These are phyloP conservation scores for Gymnopilus dilepis DNA, from an alignment of 768 basidiomycete genomes.

Conservation along the genomic window DNA sequence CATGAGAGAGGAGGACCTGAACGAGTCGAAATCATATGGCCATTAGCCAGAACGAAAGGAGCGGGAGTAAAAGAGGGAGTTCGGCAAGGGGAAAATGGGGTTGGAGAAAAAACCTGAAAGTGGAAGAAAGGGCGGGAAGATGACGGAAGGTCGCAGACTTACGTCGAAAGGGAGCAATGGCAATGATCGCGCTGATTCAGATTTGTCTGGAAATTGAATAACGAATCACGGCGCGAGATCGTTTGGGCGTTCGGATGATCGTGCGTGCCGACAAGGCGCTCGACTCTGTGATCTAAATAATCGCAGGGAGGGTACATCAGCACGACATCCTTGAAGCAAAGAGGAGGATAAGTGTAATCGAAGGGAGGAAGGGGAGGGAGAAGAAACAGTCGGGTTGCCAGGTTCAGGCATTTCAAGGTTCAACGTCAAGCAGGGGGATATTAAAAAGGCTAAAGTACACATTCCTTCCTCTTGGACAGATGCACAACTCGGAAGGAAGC, in stretches of 20 bases:
- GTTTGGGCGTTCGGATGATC: neutral
- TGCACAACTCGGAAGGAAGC: constrained; percentile 24
- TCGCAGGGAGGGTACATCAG: neutral
- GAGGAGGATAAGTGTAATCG: constrained; percentile 1
- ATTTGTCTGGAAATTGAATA: constrained; percentile 7
- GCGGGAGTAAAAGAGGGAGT: neutral
- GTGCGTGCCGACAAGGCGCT: neutral
- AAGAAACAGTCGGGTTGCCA: constrained; percentile 9
- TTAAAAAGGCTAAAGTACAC: constrained; percentile 15
- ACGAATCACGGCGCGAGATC: neutral
- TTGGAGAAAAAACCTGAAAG: too few species aligned
- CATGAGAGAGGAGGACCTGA: constrained; percentile 6
- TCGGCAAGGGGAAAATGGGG: neutral
- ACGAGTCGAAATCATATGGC: neutral
- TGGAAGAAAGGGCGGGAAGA: neutral
- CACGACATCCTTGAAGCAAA: neutral
- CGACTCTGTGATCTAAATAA: neutral
- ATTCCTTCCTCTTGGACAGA: constrained; percentile 16
- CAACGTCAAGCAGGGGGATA: neutral
- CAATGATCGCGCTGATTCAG: neutral
- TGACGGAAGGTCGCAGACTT: constrained; percentile 8
- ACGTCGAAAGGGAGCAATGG: constrained; percentile 9
- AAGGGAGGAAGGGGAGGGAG: constrained; percentile 1
- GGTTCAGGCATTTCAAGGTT: neutral
- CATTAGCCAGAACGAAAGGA: neutral